phyloP scores from a whole-genome alignment of 2,329 filamentous ascomycete genomes.

The Kalmusia sp. region DNA sequence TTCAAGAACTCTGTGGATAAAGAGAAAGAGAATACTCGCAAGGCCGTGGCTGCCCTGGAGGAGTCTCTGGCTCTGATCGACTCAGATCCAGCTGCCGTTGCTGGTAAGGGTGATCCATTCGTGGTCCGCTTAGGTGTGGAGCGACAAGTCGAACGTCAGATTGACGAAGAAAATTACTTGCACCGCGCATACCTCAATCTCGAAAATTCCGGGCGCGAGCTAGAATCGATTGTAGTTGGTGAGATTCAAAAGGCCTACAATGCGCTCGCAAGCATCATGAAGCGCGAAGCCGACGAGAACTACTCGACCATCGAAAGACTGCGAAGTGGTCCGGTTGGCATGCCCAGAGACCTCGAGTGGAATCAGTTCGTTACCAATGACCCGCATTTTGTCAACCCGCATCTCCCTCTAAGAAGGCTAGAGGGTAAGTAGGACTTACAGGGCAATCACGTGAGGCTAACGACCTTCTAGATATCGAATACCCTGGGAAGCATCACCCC shows the following conservation, averaged over 20 bases:
- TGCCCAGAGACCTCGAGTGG: slow-evolving; percentile 96
- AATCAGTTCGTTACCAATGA: slow-evolving; percentile 79
- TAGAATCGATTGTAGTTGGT: slow-evolving; percentile 94
- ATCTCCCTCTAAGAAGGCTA: slow-evolving; percentile 75
- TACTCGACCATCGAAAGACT: slow-evolving; percentile 81
- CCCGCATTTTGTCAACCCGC: slow-evolving; percentile 86
- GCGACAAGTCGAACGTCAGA: slow-evolving; percentile 86
- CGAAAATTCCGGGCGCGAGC: slow-evolving; percentile 89
- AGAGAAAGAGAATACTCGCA: slow-evolving; percentile 86
- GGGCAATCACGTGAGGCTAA: neutral
- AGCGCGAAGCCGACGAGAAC: slow-evolving; percentile 85
- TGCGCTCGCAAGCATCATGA: slow-evolving; percentile 88
- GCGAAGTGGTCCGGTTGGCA: slow-evolving; percentile 82
- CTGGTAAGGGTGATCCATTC: slow-evolving; percentile 91
- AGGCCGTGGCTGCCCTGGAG: slow-evolving; percentile 79
- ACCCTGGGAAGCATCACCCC: slow-evolving; percentile 87
- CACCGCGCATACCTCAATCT: slow-evolving; percentile 94
- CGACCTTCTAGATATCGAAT: slow-evolving; percentile 74
- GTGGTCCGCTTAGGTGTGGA: slow-evolving; percentile 86
- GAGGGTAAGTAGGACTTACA: slow-evolving; percentile 51
- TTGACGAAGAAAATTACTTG: slow-evolving; percentile 97
- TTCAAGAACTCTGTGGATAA: slow-evolving; percentile 98
- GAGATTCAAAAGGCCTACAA: slow-evolving; percentile 99
- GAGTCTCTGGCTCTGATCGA: slow-evolving; percentile 83
- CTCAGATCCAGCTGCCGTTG: slow-evolving; percentile 74